Evolutionary conservation across 2,329 filamentous ascomycete species (phyloP).

Genomic region (Parastagonospora nodorum): DNA sequence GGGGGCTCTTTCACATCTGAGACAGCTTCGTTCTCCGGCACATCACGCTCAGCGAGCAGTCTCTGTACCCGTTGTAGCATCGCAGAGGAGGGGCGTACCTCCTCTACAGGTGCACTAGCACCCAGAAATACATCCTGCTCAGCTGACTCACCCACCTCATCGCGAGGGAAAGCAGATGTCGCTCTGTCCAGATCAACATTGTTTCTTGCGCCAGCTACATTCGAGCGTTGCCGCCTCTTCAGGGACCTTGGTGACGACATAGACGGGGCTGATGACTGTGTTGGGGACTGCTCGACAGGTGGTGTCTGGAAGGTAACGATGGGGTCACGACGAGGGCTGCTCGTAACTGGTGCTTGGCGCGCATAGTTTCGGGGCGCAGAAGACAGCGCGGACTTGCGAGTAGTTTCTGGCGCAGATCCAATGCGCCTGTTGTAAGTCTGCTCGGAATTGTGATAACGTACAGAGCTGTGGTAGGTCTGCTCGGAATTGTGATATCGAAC

Average conservation of each 20-base stretch:
- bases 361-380: conserved; percentile 22
- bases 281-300: conserved; percentile 17
- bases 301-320: conserved; percentile 12
- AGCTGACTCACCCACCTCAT: conserved; percentile 2
- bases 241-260: conserved; percentile 22
- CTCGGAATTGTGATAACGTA: conserved; percentile 15
- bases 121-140: conserved; percentile 18
- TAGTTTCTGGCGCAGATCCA: conserved; percentile 41
- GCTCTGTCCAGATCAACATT: conserved; percentile 27
- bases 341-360: conserved; percentile 24
- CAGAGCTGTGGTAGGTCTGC: conserved; percentile 28
- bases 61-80: conserved; percentile 33
- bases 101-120: conserved; percentile 16
- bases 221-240: conserved; percentile 12
- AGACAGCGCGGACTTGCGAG: conserved; percentile 10
- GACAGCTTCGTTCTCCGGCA: conserved; percentile 13
- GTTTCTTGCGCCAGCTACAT: conserved; percentile 5
- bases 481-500: conserved; percentile 16
- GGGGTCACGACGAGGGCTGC: conserved; percentile 20
- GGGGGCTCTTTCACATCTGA: conserved; percentile 9
- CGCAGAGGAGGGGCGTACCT: conserved; percentile 26
- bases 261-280: conserved; percentile 20
- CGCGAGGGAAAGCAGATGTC: conserved; percentile 20
- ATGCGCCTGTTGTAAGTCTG: conserved; percentile 34
- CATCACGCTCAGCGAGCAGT: conserved; percentile 27